Evolutionary conservation across 2,329 filamentous ascomycete genomes (phyloP), one percentile per base, ranked within the genome.

Genomic region (Leptosphaerulina australis): DNA sequence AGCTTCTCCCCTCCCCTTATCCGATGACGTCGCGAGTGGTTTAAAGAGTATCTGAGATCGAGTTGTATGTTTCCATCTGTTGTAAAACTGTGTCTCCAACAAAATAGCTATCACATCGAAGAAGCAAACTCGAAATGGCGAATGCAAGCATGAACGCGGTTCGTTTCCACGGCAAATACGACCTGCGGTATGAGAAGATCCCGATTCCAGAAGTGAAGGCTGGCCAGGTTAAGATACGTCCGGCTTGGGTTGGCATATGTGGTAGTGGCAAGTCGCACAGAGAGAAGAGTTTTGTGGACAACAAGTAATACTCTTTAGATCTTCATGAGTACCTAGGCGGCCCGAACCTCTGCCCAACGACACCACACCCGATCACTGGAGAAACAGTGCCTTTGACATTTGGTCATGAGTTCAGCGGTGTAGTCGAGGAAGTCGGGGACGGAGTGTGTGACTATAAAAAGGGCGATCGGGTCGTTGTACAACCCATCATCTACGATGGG

Each of bases 401-500:
- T 44, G 80, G 80, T 11, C 79, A 82, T 58, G 80, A 82, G 55
- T 82, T 82, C 62, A 77, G 74, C 44, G 80, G 78, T 10, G 69
- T 75, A 1, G 72, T 82, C 25, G 79, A 81, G 62, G 79, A 81
- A 59, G 73, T 81, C 10, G 77, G 78, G 25, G 71, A 77, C n/a
- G 78, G 73, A 9, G 78, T 83, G 8, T 69, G 66, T 5, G 71
- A 76, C n/a, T 76, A 78, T 62, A 76, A 76, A 44, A 60, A 74
- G 3, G 81, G 81, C 14, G 75, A 81, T 44, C 66, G 76, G 21
- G 79, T 81, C 2, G 74, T 70, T 31, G 71, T 81, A 1, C 76
- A 81, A 56, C 80, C 81, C 7, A 82, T 81, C 63, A 81, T 82
- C 36, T 83, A 81, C 63, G 79, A 81, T 45, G 76, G 75, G 6